Base-by-base conservation (phyloP, 2,329 filamentous ascomycete species). In the Penicillium sclerotigenum region DNA sequence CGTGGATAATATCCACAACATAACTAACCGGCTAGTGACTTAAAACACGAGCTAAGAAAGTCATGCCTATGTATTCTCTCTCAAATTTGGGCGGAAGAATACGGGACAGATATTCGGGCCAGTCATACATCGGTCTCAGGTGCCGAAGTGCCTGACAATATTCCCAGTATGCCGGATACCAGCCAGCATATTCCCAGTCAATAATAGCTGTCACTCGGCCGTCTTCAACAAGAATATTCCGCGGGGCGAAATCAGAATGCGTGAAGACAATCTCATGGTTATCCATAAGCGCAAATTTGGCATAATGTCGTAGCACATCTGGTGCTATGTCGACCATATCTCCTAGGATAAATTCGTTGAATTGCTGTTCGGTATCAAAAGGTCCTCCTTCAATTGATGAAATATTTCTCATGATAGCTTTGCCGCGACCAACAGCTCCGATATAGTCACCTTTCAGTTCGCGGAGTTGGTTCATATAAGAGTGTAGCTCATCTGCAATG, bases 331-430 rank as follows among this genome's bases (percentile, higher is more conserved):
- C 41, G 2, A 59, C 33, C n/a, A 63, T 54, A 52, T 59, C 58
- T 20, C 46, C 52, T 11, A 64, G 26, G 13, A 65, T 61, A 46
- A 60, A 65, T 20, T 65, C 50, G 46, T 61, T 65, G 50, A 65
- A 64, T n/a, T 60, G 24, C 50, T 52, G 38, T 41, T 65, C 64
- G 24, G 58, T 46, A 57, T 71, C 59, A 56, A 67, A 65, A n/a
- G 62, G 62, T 4, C 62, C 65, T 10, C 58, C 60, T 52, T 64
- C 59, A 36, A 59, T 40, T 11, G 58, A 50, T 13, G 43, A 34
- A 38, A 38, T 28, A 14, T 56, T 40, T 18, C 63, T 60, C 29
- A 60, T 63, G 16, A 65, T 48, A 16, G 58, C 60, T 38, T 57
- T 55, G 8, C 59, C 55, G 24, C 52, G 55, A 33, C 56, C 41